These are phyloP conservation scores for Penicillium sp. DNA, from an alignment of 2,329 filamentous ascomycete genomes.

Conservation along the genomic window DNA sequence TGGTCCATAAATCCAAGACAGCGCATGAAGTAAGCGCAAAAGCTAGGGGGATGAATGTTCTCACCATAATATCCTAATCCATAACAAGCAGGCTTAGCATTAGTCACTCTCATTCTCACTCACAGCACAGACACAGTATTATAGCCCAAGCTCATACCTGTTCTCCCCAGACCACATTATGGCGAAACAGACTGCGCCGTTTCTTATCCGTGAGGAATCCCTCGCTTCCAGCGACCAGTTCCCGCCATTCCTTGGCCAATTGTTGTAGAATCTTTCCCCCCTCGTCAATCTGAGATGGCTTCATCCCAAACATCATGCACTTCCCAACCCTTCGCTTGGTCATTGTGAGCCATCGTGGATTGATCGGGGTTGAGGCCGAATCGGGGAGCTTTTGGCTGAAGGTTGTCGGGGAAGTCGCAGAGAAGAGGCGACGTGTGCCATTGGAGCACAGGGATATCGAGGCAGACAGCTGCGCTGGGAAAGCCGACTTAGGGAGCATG, in stretches of 20 bases:
- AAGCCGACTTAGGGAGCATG: slow-evolving; percentile 23
- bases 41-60: slow-evolving; percentile 9
- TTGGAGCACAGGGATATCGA: slow-evolving; percentile 7
- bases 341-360: slow-evolving; percentile 67
- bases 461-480: slow-evolving; percentile 19
- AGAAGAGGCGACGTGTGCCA: slow-evolving; percentile 16
- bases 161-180: slow-evolving; percentile 78
- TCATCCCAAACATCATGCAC: slow-evolving; percentile 71
- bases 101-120: background rate
- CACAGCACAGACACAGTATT: background rate
- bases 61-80: slow-evolving; percentile 47
- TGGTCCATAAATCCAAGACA: background rate
- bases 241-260: slow-evolving; percentile 66
- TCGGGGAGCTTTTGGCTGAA: slow-evolving; percentile 10
- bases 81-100: slow-evolving; percentile 10
- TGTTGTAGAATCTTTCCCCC: slow-evolving; percentile 59
- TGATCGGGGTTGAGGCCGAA: slow-evolving; percentile 27
- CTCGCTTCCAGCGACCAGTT: slow-evolving; percentile 68
- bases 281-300: slow-evolving; percentile 53
- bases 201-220: slow-evolving; percentile 67
- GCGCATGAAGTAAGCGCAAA: background rate
- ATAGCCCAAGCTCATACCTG: slow-evolving; percentile 56
- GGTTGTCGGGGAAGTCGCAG: slow-evolving; percentile 14
- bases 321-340: slow-evolving; percentile 66
- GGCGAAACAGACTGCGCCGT: slow-evolving; percentile 61